These are phyloP conservation scores for Beta lomatogona DNA, from an alignment of 179 eudicot genomes.

Conservation along the genomic window DNA sequence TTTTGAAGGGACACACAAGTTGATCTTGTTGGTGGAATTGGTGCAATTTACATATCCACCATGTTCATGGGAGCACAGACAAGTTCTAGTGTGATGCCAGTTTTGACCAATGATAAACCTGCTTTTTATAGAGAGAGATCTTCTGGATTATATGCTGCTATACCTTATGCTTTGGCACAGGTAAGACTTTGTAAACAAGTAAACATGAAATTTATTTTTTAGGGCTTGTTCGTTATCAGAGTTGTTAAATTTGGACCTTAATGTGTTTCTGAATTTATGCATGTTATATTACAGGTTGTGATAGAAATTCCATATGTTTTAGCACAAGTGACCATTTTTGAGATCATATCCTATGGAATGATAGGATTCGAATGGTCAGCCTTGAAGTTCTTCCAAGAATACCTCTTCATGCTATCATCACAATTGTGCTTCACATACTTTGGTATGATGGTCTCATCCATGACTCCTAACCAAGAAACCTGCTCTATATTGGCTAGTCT, in stretches of 20 bases:
- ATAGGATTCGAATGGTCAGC: slow-evolving; percentile 30
- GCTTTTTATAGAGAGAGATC: slow-evolving; percentile 28
- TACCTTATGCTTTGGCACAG: slow-evolving; percentile 36
- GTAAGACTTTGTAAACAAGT: neutral
- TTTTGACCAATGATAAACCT: slow-evolving; percentile 5
- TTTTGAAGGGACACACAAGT: slow-evolving; percentile 26
- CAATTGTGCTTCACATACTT: slow-evolving; percentile 35
- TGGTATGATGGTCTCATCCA: slow-evolving; percentile 34
- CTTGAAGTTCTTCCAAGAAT: slow-evolving; percentile 24
- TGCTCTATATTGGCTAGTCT: slow-evolving; percentile 24
- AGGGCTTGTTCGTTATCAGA: no score
- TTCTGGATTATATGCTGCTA: slow-evolving; percentile 30
- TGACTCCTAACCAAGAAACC: slow-evolving; percentile 35
- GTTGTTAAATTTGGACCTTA: no score
- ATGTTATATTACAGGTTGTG: slow-evolving; percentile 21
- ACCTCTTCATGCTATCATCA: slow-evolving; percentile 18
- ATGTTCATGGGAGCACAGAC: slow-evolving; percentile 35
- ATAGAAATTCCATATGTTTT: slow-evolving; percentile 32
- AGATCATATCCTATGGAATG: slow-evolving; percentile 30
- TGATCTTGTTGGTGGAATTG: slow-evolving; percentile 28
- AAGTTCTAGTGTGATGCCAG: slow-evolving; percentile 17
- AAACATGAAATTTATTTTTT: neutral
- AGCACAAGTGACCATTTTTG: slow-evolving; percentile 17
- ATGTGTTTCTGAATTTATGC: neutral
- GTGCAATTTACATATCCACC: slow-evolving; percentile 19